Conservation (phyloP, 345 rosid species). For the Iberis pinnata region DNA sequence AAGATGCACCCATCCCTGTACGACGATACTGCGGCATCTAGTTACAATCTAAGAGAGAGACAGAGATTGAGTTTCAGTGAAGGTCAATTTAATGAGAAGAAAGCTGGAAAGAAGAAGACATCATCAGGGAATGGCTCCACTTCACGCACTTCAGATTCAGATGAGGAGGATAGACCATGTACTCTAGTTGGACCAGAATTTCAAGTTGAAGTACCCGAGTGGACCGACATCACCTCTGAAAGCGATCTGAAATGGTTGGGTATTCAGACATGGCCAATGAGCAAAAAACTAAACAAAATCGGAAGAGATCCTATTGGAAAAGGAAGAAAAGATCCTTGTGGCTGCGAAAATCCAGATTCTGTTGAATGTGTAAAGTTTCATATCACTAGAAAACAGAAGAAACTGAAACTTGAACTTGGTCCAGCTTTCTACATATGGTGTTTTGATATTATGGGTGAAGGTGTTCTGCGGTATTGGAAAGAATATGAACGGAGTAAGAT, state of each 20-base stretch:
- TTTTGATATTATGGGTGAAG: conserved; percentile 71
- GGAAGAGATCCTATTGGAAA: conserved; percentile 86
- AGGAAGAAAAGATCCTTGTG: conserved; percentile 74
- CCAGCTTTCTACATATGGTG: conserved; percentile 55
- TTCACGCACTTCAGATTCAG: conserved; percentile 24
- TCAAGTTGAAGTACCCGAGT: conserved; percentile 73
- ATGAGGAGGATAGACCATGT: conserved; percentile 24
- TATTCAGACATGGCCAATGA: conserved; percentile 60
- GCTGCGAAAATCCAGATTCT: conserved; percentile 60
- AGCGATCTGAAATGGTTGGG: conserved; percentile 74
- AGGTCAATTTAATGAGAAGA: background rate
- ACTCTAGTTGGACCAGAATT: conserved; percentile 53
- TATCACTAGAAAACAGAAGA: conserved; percentile 38
- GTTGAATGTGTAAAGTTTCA: conserved; percentile 73
- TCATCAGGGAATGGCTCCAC: conserved; percentile 19
- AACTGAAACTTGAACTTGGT: conserved; percentile 59
- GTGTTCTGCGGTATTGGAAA: conserved; percentile 46
- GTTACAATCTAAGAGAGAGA: conserved; percentile 74
- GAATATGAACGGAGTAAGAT: conserved; percentile 47
- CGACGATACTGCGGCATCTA: conserved; percentile 53
- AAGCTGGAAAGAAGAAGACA: conserved; percentile 17
- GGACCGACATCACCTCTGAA: conserved; percentile 49
- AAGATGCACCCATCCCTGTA: conserved; percentile 75
- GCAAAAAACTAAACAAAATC: conserved; percentile 28
- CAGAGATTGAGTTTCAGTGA: conserved; percentile 38